Conservation (phyloP, 1,284 basidiomycete genomes). For the Ustilago loliicola region DNA sequence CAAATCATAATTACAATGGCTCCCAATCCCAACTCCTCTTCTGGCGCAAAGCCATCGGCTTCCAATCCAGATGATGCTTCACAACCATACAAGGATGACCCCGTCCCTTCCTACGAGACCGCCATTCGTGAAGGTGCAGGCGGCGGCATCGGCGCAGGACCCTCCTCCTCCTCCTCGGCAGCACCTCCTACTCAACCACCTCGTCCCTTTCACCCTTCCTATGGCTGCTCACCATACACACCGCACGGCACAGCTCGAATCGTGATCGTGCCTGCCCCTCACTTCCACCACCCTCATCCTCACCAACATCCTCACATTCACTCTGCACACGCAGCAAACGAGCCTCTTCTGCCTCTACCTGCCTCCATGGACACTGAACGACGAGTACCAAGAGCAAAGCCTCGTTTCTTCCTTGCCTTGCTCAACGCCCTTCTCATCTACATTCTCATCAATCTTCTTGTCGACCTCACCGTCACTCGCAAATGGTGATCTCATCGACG, state of each 20-base stretch:
- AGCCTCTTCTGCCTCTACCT: conserved; percentile 27
- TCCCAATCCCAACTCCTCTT: not conserved
- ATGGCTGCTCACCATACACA: conserved; percentile 47
- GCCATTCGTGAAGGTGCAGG: conserved; percentile 43
- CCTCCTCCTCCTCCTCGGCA: conserved; percentile 22
- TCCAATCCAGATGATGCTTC: not conserved
- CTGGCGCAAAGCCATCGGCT: conserved; percentile 8
- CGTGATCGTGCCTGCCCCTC: conserved; percentile 43
- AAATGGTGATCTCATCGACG: conserved; percentile 17
- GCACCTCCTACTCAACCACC: conserved; percentile 5
- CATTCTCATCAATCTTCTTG: conserved; percentile 40
- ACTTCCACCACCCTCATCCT: conserved; percentile 14
- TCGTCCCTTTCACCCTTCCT: conserved; percentile 13
- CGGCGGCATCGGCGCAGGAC: conserved; percentile 23
- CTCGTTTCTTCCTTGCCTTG: conserved; percentile 42
- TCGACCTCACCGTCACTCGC: conserved; percentile 37
- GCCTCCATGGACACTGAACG: conserved; percentile 13
- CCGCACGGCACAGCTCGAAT: conserved; percentile 38
- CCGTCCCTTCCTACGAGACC: conserved; percentile 54
- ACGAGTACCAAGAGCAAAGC: conserved; percentile 22
- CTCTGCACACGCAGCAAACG: not conserved
- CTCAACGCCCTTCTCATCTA: conserved; percentile 45
- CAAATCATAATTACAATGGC: conserved; percentile 4
- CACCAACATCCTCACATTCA: conserved; percentile 12
- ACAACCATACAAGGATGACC: conserved; percentile 30